Percentiles rank a stretch among this genome's conserved stretches.
These are phyloP conservation scores for Candida fluviatilis DNA, from an alignment of 805 yeast species.

Conservation along the genomic window DNA sequence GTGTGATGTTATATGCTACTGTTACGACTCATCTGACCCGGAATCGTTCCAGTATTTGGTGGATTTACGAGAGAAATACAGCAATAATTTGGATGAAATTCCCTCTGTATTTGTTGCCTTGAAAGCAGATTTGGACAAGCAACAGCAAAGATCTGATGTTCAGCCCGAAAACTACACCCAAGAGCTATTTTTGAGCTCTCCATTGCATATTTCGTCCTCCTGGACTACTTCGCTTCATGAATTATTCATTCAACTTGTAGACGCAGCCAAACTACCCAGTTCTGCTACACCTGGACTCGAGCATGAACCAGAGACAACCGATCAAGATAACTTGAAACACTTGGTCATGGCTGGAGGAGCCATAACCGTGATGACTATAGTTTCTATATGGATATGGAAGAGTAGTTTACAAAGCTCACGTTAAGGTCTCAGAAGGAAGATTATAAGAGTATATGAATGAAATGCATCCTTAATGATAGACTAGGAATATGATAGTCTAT, in stretches of 20 bases:
- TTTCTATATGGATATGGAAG: conserved; percentile 63
- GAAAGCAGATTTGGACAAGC: conserved; percentile 93
- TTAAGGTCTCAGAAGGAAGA: no score
- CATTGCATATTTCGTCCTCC: conserved; percentile 82
- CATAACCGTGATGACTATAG: conserved; percentile 58
- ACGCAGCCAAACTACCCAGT: conserved; percentile 79
- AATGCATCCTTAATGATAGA: no score
- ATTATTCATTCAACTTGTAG: conserved; percentile 79
- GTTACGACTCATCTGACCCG: conserved; percentile 95
- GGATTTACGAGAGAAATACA: conserved; percentile 59
- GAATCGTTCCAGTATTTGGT: conserved; percentile 84
- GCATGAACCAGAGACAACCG: conserved; percentile 58
- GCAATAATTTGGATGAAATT: conserved; percentile 52
- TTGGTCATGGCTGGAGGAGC: conserved; percentile 66
- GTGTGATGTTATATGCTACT: conserved; percentile 87
- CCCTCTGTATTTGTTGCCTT: conserved; percentile 89
- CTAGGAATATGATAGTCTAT: no score
- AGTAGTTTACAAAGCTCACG: conserved; percentile 26
- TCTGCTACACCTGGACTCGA: conserved; percentile 68
- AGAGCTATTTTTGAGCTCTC: conserved; percentile 63
- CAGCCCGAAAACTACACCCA: conserved; percentile 89
- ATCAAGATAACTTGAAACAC: conserved; percentile 48
- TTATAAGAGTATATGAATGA: no score
- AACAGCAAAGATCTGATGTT: conserved; percentile 79
- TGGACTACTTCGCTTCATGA: conserved; percentile 90